A percentile compares a stretch with the other conserved stretches of the same genome.
Conservation (phyloP, 2,329 filamentous ascomycete genomes). For the Phyllachora maydis region DNA sequence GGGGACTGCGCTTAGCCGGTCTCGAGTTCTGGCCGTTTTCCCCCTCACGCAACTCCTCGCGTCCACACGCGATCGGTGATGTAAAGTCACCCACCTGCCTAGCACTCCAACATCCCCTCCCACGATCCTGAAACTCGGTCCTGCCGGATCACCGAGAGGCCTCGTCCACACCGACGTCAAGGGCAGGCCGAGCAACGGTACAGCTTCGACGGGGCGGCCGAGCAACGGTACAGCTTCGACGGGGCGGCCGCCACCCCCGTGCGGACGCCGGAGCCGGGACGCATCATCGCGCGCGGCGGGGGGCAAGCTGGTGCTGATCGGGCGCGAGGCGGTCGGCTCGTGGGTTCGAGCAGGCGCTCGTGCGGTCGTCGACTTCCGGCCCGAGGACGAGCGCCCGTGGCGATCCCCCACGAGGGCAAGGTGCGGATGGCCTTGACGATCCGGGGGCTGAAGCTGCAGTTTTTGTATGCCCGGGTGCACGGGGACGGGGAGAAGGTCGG, state of each 20-base stretch:
- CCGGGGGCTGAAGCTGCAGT: slow-evolving; percentile 29
- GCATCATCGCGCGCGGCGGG: slow-evolving; percentile 22
- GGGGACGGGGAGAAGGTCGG: slow-evolving; percentile 15
- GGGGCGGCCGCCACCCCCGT: slow-evolving; percentile 27
- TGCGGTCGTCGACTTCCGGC: slow-evolving; percentile 29
- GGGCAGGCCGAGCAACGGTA: slow-evolving; percentile 25
- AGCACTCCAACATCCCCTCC: too few relatives aligned
- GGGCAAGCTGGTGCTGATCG: slow-evolving; percentile 22
- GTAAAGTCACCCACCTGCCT: too few relatives aligned
- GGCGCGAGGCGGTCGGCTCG: slow-evolving; percentile 30
- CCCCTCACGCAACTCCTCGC: too few relatives aligned
- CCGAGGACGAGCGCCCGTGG: slow-evolving; percentile 29
- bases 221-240: slow-evolving; percentile 24
- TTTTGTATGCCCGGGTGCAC: slow-evolving; percentile 31
- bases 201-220: slow-evolving; percentile 25
- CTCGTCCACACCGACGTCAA: too few relatives aligned
- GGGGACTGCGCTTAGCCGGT: too few relatives aligned
- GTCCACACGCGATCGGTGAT: too few relatives aligned
- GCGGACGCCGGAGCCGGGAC: slow-evolving; percentile 29
- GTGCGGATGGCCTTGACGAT: slow-evolving; percentile 29
- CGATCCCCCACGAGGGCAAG: slow-evolving; percentile 31
- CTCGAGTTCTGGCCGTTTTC: too few relatives aligned
- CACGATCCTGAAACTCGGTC: too few relatives aligned
- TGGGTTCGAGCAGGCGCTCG: slow-evolving; percentile 40
- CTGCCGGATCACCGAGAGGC: too few relatives aligned